Base-by-base conservation (phyloP, 1,284 basidiomycete species). In the Moesziomyces parantarcticus region DNA sequence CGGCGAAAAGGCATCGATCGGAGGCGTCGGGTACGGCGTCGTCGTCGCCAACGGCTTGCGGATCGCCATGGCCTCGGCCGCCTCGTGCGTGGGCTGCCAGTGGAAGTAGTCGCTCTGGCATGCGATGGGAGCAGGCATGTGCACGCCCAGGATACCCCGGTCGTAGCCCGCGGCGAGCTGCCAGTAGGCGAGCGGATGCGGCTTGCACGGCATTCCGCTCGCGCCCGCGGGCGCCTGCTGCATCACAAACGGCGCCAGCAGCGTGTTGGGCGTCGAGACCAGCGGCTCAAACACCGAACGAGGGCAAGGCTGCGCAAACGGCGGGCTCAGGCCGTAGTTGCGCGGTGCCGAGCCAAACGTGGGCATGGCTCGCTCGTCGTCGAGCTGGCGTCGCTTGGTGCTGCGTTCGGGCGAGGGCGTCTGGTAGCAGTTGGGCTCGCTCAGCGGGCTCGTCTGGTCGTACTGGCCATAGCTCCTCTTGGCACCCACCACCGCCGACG, bases 211-310 rank as follows among this genome's bases (percentile, higher is more conserved):
- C 50, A 67, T 42, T 14, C 39, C 45, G 16, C 50, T 45, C 1
- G 47, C 63, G 14, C 54, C 55, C 22, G 55, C 49, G 20, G 56
- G 67, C n/a, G n/a, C n/a, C 21, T 65, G 67, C 39, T 51, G 53
- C 58, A 64, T 50, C n/a, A 58, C 62, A 44, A 59, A 76, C 14
- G 73, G 73, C 20, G 68, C 70, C 3, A 69, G 62, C 43, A 73
- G 43, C 14, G 74, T 72, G 61, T 76, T 76, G 59, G 74, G 74
- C 32, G 68, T 76, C 32, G 65, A 67, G 25, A 76, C 60, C 20
- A 68, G 57, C 11, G 72, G 72, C 62, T 75, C 72, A 41, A 75
- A 75, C 25, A 75, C 59, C 21, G 62, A 66, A 7, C 72, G 50
- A 1, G 71, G 65, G 58, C 50, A 74, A 16, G 71, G 71, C 58